Conservation (phyloP, 768 basidiomycete species). For the Rhodocollybia butyracea region DNA sequence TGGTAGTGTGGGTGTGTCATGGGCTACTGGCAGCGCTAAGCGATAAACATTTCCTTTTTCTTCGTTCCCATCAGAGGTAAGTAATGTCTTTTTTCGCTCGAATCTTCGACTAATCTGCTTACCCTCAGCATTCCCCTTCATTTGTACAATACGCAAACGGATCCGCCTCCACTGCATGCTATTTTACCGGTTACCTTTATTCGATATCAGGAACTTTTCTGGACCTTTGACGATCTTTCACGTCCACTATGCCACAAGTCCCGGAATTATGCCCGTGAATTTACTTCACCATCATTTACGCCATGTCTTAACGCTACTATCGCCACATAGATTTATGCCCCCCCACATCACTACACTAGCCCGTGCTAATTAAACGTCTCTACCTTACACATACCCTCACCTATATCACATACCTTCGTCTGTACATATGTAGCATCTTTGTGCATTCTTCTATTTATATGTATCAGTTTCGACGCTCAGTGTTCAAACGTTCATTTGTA, state of each 20-base stretch:
- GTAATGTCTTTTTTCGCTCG: not conserved
- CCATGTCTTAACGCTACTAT: not conserved
- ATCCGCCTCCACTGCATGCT: constrained; percentile 3
- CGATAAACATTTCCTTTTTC: constrained; percentile 20
- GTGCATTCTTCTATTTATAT: not conserved
- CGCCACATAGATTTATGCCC: not conserved
- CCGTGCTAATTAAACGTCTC: too few relatives aligned
- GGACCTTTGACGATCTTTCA: not conserved
- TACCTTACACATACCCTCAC: not conserved
- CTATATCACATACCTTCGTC: not conserved
- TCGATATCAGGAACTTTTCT: not conserved
- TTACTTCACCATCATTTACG: not conserved
- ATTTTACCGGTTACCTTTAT: constrained; percentile 3
- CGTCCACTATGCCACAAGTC: not conserved
- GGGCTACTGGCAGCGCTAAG: constrained; percentile 54
- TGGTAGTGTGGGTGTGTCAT: constrained; percentile 76
- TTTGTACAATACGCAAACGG: constrained; percentile 2
- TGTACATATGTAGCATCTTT: not conserved
- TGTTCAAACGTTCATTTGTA: not conserved
- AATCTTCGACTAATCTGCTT: not conserved
- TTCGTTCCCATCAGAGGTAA: not conserved
- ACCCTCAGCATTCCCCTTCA: not conserved
- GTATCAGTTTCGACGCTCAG: not conserved
- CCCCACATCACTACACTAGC: not conserved
- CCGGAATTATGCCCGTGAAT: constrained; percentile 3